Conservation (phyloP, 306 rosid genomes). For the Quercus rubra region DNA sequence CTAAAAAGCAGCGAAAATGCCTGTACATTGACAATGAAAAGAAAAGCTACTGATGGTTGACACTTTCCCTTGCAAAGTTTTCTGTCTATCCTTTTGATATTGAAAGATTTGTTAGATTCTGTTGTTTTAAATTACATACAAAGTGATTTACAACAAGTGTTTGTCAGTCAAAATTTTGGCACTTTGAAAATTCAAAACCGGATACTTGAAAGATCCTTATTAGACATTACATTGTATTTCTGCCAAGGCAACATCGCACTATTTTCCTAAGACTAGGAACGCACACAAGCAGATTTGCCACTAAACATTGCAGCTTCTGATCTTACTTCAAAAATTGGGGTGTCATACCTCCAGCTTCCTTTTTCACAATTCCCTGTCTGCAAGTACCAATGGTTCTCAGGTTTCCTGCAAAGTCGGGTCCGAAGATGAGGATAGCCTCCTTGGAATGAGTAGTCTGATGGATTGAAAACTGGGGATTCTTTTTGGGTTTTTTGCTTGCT, state of each 20-base stretch:
- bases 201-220: too few relatives aligned
- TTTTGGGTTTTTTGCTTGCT: conserved; percentile 29
- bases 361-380: conserved; percentile 32
- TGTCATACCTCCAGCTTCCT: conserved; percentile 32
- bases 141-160: too few relatives aligned
- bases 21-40: neutral
- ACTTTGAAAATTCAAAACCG: neutral
- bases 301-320: conserved; percentile 38
- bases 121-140: too few relatives aligned
- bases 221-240: neutral
- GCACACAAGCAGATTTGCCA: conserved; percentile 53
- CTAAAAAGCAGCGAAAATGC: neutral
- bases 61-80: neutral
- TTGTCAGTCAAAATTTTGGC: neutral
- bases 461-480: conserved; percentile 81
- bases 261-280: conserved; percentile 24
- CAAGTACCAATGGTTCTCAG: conserved; percentile 43
- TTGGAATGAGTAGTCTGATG: conserved; percentile 53
- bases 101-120: too few relatives aligned
- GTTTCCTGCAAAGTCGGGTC: conserved; percentile 30
- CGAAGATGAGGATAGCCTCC: conserved; percentile 78
- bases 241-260: neutral
- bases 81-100: too few relatives aligned
- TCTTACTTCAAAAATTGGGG: conserved; percentile 63
- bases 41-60: neutral